phyloP scores from a whole-genome alignment of 2,329 filamentous ascomycete genomes.

The Aspergillus fructus region DNA sequence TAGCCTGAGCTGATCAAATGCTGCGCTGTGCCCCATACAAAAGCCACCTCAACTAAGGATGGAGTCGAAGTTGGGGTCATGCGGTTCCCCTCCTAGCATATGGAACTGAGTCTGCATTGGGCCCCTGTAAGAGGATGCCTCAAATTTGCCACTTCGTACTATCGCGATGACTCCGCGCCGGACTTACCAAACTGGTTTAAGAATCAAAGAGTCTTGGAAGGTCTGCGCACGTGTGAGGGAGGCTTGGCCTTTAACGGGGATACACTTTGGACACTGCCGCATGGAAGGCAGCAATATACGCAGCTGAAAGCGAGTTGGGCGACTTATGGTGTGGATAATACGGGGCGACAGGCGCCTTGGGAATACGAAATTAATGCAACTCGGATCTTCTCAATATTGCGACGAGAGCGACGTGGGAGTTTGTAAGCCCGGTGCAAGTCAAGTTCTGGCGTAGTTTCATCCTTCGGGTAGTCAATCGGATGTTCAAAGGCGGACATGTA shows the following conservation, averaged over 20 bases:
- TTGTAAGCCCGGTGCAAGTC: background rate
- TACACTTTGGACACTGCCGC: no score
- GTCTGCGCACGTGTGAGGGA: background rate
- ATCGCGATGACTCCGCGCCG: background rate
- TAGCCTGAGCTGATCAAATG: background rate
- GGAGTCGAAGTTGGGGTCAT: constrained; percentile 5
- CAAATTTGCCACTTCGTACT: constrained; percentile 1
- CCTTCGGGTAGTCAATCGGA: background rate
- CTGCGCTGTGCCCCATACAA: background rate
- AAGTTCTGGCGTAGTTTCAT: background rate
- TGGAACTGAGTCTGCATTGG: constrained; percentile 1
- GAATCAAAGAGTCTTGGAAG: background rate
- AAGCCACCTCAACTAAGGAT: background rate
- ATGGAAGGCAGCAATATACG: background rate
- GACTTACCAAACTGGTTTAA: background rate
- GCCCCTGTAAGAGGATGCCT: background rate
- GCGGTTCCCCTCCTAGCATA: background rate
- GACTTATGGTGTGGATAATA: background rate
- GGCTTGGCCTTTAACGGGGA: no score
- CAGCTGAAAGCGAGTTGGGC: background rate
- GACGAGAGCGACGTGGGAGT: no score
- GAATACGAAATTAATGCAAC: background rate
- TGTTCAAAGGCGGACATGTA: background rate
- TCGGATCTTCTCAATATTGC: no score
- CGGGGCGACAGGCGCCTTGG: background rate